phyloP scores from a whole-genome alignment of 2,329 filamentous ascomycete genomes.

The Celoporthe dispersa region DNA sequence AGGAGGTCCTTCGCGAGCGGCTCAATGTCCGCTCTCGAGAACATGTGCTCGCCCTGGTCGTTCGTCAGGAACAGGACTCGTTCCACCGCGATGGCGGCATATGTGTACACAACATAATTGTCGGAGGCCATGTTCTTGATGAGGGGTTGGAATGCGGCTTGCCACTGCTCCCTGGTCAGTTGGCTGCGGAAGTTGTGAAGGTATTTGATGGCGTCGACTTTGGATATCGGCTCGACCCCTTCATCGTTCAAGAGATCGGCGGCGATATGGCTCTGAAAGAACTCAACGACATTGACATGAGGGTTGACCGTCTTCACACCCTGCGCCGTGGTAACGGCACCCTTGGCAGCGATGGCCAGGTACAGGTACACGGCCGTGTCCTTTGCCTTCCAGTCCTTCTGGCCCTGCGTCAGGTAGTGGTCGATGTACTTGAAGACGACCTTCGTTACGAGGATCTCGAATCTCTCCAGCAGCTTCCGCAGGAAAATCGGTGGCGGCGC shows the following conservation, averaged over 20 bases:
- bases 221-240: slow-evolving; percentile 79
- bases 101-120: slow-evolving; percentile 97
- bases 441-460: slow-evolving; percentile 80
- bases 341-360: slow-evolving; percentile 91
- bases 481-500: slow-evolving; percentile 97
- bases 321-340: slow-evolving; percentile 81
- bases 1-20: slow-evolving; percentile 85
- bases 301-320: slow-evolving; percentile 90
- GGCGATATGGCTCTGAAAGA: slow-evolving; percentile 92
- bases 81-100: slow-evolving; percentile 96
- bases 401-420: slow-evolving; percentile 81
- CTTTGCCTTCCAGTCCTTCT: slow-evolving; percentile 93
- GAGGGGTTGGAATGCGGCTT: slow-evolving; percentile 82
- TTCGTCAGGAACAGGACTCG: slow-evolving; percentile 84
- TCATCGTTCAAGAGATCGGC: slow-evolving; percentile 78
- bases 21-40: slow-evolving; percentile 77
- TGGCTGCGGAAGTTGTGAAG: slow-evolving; percentile 97
- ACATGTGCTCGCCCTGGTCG: slow-evolving; percentile 75
- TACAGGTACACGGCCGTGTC: slow-evolving; percentile 98
- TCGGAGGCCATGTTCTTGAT: slow-evolving; percentile 88
- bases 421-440: slow-evolving; percentile 88
- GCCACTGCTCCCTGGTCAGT: slow-evolving; percentile 90
- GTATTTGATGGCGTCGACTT: slow-evolving; percentile 98
- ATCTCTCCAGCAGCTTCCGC: slow-evolving; percentile 84
- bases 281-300: slow-evolving; percentile 87